A percentile compares a stretch with the other conserved stretches of the same genome.
These are phyloP conservation scores for Aechmea fasciata DNA, from an alignment of 176 grass and related monocot species.

Conservation along the genomic window DNA sequence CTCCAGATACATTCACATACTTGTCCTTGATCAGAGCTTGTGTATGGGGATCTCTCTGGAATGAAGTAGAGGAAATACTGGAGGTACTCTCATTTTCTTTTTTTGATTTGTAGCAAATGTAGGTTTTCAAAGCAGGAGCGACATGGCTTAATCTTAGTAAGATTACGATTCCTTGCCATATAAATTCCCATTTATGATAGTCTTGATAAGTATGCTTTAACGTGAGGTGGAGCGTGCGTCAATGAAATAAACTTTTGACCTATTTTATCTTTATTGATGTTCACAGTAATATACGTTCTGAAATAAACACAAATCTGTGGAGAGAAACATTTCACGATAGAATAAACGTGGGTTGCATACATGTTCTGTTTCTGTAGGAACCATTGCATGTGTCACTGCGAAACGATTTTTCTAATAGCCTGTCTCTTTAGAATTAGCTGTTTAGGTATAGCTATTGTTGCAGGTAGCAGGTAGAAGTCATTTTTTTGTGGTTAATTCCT, in stretches of 20 bases:
- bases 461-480: too few relatives aligned
- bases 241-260: not conserved
- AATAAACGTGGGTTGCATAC: not conserved
- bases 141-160: not conserved
- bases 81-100: conserved; percentile 38
- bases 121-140: conserved; percentile 5
- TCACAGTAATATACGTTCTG: not conserved
- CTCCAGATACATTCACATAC: conserved; percentile 71
- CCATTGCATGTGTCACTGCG: too few relatives aligned
- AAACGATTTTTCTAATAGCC: too few relatives aligned
- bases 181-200: not conserved
- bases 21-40: conserved; percentile 75
- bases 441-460: too few relatives aligned
- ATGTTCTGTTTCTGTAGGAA: too few relatives aligned
- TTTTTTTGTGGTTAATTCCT: too few relatives aligned
- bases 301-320: not conserved
- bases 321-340: not conserved
- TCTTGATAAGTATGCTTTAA: not conserved
- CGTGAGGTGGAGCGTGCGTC: not conserved
- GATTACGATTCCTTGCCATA: not conserved
- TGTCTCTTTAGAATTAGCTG: too few relatives aligned
- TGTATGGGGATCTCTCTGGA: conserved; percentile 88
- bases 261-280: not conserved
- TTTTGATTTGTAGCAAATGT: not conserved
- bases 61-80: conserved; percentile 58